A percentile compares a stretch with the other conserved stretches of the same genome.
Conservation (phyloP, 495 filamentous ascomycete species). For the Annulohypoxylon moriforme region DNA sequence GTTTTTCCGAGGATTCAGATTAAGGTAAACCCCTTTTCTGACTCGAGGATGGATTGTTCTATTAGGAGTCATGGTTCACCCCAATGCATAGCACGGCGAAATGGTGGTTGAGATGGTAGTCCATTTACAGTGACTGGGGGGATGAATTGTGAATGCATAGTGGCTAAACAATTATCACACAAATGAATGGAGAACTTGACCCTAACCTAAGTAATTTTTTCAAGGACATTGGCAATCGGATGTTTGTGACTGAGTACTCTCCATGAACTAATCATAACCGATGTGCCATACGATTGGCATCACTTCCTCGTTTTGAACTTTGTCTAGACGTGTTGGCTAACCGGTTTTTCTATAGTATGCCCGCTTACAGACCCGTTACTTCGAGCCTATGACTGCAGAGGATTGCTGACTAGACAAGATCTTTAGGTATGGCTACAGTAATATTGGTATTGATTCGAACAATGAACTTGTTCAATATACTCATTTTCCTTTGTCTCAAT, state of each 20-base stretch:
- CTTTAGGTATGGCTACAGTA: neutral
- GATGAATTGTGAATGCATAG: conserved; percentile 3
- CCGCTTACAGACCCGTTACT: too few relatives aligned
- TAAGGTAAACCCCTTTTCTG: conserved; percentile 9
- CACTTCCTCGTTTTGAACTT: neutral
- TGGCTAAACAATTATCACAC: neutral
- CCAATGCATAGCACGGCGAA: conserved; percentile 26
- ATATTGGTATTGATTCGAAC: neutral
- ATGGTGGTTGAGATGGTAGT: neutral
- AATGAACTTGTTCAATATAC: neutral
- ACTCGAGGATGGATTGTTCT: neutral
- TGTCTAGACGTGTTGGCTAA: neutral
- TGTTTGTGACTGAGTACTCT: neutral
- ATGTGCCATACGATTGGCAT: neutral
- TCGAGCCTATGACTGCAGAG: too few relatives aligned
- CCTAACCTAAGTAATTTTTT: neutral
- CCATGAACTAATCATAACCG: neutral
- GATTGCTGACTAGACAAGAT: too few relatives aligned
- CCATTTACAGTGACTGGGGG: neutral
- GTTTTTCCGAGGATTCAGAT: neutral
- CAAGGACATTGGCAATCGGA: neutral
- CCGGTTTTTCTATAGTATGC: too few relatives aligned
- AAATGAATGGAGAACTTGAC: conserved; percentile 5
- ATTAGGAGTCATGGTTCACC: neutral
- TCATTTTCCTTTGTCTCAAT: conserved; percentile 8